These are phyloP conservation scores for Tolypocladium cylindrosporum DNA, from an alignment of 2,329 filamentous ascomycete species.

Conservation along the genomic window DNA sequence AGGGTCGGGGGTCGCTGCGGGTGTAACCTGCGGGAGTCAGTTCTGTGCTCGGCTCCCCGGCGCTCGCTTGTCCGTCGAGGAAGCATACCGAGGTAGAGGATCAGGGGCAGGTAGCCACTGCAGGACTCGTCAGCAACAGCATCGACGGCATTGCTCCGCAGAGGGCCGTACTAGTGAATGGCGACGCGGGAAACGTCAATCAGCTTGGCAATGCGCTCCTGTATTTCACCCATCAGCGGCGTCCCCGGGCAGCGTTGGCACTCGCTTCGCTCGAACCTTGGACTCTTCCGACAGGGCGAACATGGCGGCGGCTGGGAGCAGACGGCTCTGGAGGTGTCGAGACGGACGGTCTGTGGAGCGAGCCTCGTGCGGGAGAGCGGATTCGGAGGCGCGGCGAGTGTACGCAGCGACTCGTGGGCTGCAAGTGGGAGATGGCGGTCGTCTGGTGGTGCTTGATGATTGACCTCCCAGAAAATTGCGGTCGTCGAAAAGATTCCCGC, in stretches of 20 bases:
- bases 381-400: not conserved
- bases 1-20: slow-evolving; percentile 82
- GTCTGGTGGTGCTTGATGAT: not conserved
- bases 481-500: not conserved
- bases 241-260: not conserved
- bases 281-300: slow-evolving; percentile 85
- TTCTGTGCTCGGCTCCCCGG: not conserved
- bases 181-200: slow-evolving; percentile 90
- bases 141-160: slow-evolving; percentile 21
- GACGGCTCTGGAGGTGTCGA: slow-evolving; percentile 4
- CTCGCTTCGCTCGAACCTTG: slow-evolving; percentile 52
- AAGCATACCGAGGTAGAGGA: slow-evolving; percentile 81
- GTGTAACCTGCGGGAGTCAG: slow-evolving; percentile 61
- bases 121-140: not conserved
- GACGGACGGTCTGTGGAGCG: not conserved
- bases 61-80: slow-evolving; percentile 8
- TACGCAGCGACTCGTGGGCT: not conserved
- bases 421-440: not conserved
- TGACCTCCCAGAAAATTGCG: not conserved
- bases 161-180: slow-evolving; percentile 74
- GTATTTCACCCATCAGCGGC: slow-evolving; percentile 1
- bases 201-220: slow-evolving; percentile 97
- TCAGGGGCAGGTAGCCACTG: slow-evolving; percentile 91
- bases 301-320: slow-evolving; percentile 29
- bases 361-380: not conserved